phyloP scores from a whole-genome alignment of 1,284 basidiomycete genomes.

The Xanthoconium separans region DNA sequence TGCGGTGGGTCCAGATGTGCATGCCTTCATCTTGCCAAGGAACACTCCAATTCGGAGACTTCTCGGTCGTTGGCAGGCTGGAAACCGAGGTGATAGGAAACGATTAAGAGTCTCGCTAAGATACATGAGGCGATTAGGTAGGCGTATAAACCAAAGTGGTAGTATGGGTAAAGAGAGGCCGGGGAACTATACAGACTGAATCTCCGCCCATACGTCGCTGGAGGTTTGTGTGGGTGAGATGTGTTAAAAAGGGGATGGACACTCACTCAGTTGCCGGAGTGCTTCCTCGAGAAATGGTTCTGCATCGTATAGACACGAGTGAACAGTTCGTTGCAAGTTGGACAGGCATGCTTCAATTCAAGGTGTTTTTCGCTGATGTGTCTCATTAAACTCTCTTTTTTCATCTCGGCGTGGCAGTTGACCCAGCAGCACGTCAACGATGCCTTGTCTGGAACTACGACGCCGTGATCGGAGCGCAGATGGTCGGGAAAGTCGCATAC shows the following conservation, averaged over 20 bases:
- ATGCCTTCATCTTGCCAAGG: constrained; percentile 22
- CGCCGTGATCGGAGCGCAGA: constrained; percentile 19
- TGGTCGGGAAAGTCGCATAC: constrained; percentile 22
- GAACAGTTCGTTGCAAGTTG: constrained; percentile 22
- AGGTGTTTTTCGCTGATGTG: constrained; percentile 32
- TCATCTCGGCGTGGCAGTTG: constrained; percentile 22
- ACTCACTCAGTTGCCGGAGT: background rate
- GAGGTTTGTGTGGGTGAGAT: background rate
- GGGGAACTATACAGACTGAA: constrained; percentile 1
- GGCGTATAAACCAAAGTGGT: background rate
- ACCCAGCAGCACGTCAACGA: constrained; percentile 18
- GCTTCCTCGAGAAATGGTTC: constrained; percentile 17
- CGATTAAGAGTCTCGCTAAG: constrained; percentile 8
- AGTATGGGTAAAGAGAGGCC: constrained; percentile 2
- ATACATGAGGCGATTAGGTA: constrained; percentile 15
- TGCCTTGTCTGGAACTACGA: constrained; percentile 18
- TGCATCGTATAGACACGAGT: constrained; percentile 29
- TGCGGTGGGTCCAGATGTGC: too few species aligned
- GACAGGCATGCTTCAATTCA: constrained; percentile 17
- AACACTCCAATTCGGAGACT: constrained; percentile 1
- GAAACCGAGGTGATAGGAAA: constrained; percentile 1
- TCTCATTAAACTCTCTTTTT: constrained; percentile 29
- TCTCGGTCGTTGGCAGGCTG: constrained; percentile 12
- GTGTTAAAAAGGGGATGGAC: background rate
- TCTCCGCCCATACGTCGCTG: background rate